These are phyloP conservation scores for Ogataea corticis DNA, from an alignment of 805 yeast genomes.

Conservation along the genomic window DNA sequence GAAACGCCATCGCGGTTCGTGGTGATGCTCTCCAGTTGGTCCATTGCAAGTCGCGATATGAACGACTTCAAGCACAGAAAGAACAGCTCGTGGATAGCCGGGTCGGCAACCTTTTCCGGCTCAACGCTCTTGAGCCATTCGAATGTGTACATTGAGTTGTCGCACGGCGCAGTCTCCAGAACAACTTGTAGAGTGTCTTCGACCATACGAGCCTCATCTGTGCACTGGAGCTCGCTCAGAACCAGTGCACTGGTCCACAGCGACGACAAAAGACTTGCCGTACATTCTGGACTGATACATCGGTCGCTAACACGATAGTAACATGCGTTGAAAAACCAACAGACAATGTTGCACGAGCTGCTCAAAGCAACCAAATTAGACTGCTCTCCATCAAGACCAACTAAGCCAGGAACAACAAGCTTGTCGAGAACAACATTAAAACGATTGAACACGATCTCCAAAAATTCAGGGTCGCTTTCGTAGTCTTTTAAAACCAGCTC, in stretches of 20 bases:
- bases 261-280: conserved; percentile 14
- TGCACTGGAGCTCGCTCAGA: background rate
- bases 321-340: conserved; percentile 19
- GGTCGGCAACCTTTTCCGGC: conserved; percentile 8
- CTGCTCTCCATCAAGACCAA: conserved; percentile 2
- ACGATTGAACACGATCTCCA: conserved; percentile 12
- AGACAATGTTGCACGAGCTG: conserved; percentile 14
- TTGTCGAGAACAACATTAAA: conserved; percentile 17
- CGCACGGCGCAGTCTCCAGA: conserved; percentile 11
- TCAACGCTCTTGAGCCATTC: conserved; percentile 18
- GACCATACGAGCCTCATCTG: conserved; percentile 4
- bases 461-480: conserved; percentile 14
- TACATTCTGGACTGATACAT: conserved; percentile 9
- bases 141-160: conserved; percentile 5
- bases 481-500: conserved; percentile 11
- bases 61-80: conserved; percentile 15
- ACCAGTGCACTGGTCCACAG: conserved; percentile 14
- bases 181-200: conserved; percentile 14
- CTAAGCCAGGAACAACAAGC: conserved; percentile 19
- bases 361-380: conserved; percentile 1
- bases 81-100: conserved; percentile 11
- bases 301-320: conserved; percentile 11
- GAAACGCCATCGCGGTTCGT: background rate
- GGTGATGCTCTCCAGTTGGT: conserved; percentile 16
- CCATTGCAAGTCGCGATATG: conserved; percentile 17